Base-by-base conservation (phyloP, 441 rosid species). In the Aquilaria agallochum region DNA sequence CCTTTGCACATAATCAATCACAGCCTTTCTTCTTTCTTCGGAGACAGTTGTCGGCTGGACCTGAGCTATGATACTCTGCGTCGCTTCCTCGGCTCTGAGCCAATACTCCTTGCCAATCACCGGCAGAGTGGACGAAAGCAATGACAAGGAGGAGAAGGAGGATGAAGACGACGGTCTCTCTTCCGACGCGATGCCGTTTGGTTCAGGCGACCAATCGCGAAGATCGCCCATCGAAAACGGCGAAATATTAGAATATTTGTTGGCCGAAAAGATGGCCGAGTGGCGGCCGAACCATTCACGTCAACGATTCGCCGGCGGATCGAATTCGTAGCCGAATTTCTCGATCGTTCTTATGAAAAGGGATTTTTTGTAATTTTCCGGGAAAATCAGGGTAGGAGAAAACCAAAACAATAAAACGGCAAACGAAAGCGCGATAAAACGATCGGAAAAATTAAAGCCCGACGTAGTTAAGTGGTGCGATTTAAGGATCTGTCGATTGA, bases 1-100 rank as follows among this genome's bases (percentile, higher is more conserved):
- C 65, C 89, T 61, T 74, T 82, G 92, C 55, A 92, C 86, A 70
- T 81, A 92, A 66, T 77, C 80, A 44, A 89, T 84, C 14, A 89
- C 96, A 40, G 86, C 83, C 76, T 76, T 84, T 64, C 98, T 74
- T 73, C 91, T 78, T 75, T 80, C 78, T 76, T 87, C 93, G 3
- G 96, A 89, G 12, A 78, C 84, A 56, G 60, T 63, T 55, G 87
- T 84, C 8, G 97, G 95, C 64, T 83, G 97, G 53, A 89, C 89
- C 75, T 72, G 80, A 30, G 83, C 78, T 48, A 89, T 86, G 64
- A 91, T 88, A 44, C 60, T 78, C 66, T 74, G 78, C 9, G 92
- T 80, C 31, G 83, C 81, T 66, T 75, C 88, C 87, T 92, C 97
- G 9, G 88, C 85, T 64, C 50, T 73, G 55, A 15, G 72, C 90